Evolutionary conservation across 495 filamentous ascomycete genomes (phyloP).

Genomic region (Trichocladium uniseriatum): DNA sequence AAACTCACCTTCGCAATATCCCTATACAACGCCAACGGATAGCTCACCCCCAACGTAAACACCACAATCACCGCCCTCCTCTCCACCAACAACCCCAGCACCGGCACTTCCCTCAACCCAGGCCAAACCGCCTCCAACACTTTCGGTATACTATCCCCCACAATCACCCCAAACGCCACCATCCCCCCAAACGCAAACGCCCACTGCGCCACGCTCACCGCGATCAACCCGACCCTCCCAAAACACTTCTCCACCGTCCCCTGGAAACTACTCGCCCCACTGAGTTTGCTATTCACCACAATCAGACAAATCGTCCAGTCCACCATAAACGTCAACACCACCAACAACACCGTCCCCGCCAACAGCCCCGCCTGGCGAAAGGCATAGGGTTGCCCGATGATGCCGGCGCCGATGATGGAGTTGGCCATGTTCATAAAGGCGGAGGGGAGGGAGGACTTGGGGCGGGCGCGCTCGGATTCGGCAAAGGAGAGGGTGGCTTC

Average conservation of each 20-base stretch:
- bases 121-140: slow-evolving; percentile 79
- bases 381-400: slow-evolving; percentile 95
- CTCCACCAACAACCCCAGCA: slow-evolving; percentile 73
- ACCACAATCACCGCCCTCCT: slow-evolving; percentile 75
- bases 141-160: slow-evolving; percentile 90
- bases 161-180: slow-evolving; percentile 95
- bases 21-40: slow-evolving; percentile 81
- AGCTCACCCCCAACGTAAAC: slow-evolving; percentile 79
- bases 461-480: slow-evolving; percentile 34
- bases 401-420: slow-evolving; percentile 94
- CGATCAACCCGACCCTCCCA: slow-evolving; percentile 75
- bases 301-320: slow-evolving; percentile 98
- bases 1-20: slow-evolving; percentile 86
- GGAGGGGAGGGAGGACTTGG: slow-evolving; percentile 38
- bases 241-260: slow-evolving; percentile 92
- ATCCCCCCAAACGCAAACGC: slow-evolving; percentile 97
- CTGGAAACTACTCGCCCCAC: slow-evolving; percentile 85
- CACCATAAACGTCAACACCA: slow-evolving; percentile 69
- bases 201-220: slow-evolving; percentile 89
- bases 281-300: slow-evolving; percentile 90
- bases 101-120: slow-evolving; percentile 55
- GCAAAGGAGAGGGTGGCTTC: slow-evolving; percentile 38
- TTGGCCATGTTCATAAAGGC: slow-evolving; percentile 99
- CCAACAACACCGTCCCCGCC: slow-evolving; percentile 67
- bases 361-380: slow-evolving; percentile 80